Conservation (phyloP, 2,329 filamentous ascomycete genomes). For the Talaromyces piceae region DNA sequence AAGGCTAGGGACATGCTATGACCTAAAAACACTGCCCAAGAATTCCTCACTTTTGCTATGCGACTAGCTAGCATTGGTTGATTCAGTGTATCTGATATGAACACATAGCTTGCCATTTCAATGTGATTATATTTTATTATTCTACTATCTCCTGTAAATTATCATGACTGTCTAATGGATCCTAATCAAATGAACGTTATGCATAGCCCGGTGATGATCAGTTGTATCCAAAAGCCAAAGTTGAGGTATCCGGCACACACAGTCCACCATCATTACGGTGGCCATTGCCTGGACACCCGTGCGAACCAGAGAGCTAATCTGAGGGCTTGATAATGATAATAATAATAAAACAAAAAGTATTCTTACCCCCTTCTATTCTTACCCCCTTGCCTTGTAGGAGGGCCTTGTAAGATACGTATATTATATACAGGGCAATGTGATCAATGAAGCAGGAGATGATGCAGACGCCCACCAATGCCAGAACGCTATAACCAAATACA, state of each 20-base stretch:
- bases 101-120: not conserved
- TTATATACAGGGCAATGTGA: too few relatives aligned
- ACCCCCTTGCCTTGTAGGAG: too few relatives aligned
- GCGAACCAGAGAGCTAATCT: conserved; percentile 43
- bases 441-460: not conserved
- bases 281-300: conserved; percentile 33
- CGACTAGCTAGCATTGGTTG: not conserved
- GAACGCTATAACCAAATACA: conserved; percentile 5
- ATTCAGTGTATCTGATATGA: too few relatives aligned
- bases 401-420: too few relatives aligned
- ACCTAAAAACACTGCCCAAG: not conserved
- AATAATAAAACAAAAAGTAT: not conserved
- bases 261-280: not conserved
- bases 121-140: too few relatives aligned
- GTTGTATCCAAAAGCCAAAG: conserved; percentile 38
- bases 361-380: too few relatives aligned
- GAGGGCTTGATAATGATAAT: conserved; percentile 21
- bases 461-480: conserved; percentile 8
- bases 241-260: conserved; percentile 35
- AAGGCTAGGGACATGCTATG: conserved; percentile 12
- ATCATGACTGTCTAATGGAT: too few relatives aligned
- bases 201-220: conserved; percentile 35
- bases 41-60: not conserved
- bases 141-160: too few relatives aligned
- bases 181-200: too few relatives aligned